Percentiles rank a stretch among this genome's conserved stretches.
Conservation (phyloP, 2,329 filamentous ascomycete species). For the Cercospora sp. region DNA sequence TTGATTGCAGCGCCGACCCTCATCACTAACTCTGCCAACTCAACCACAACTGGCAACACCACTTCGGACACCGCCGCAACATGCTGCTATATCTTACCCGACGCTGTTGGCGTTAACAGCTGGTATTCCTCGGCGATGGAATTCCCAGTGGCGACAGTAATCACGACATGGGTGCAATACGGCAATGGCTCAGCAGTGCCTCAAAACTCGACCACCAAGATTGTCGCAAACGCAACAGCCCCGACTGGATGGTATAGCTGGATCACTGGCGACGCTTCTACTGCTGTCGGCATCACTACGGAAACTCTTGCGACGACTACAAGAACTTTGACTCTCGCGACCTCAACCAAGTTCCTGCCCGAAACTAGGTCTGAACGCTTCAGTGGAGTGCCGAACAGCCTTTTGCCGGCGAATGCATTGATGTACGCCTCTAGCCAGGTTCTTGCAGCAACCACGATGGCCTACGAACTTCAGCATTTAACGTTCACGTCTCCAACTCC, state of each 20-base stretch:
- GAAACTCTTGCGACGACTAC: neutral
- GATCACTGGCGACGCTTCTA: conserved; percentile 8
- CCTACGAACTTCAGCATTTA: conserved; percentile 4
- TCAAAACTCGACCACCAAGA: conserved; percentile 5
- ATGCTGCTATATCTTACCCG: conserved; percentile 6
- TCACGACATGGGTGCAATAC: conserved; percentile 10
- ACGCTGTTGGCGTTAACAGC: conserved; percentile 5
- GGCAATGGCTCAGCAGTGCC: conserved; percentile 5
- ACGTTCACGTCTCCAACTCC: conserved; percentile 6
- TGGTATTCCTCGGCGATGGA: conserved; percentile 9
- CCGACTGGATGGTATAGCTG: conserved; percentile 10
- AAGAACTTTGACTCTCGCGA: neutral
- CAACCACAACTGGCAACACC: neutral
- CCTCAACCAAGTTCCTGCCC: neutral
- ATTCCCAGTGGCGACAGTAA: conserved; percentile 3
- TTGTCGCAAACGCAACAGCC: conserved; percentile 4
- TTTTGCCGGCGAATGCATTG: conserved; percentile 1
- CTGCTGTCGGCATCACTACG: neutral
- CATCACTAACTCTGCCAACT: neutral
- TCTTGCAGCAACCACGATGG: conserved; percentile 7
- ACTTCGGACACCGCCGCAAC: neutral
- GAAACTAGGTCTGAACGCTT: neutral
- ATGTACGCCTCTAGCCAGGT: conserved; percentile 10
- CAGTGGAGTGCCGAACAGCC: conserved; percentile 2
- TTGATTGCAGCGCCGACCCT: neutral